These are phyloP conservation scores for Tolypocladium ovalisporum DNA, from an alignment of 2,329 filamentous ascomycete genomes.

Conservation along the genomic window DNA sequence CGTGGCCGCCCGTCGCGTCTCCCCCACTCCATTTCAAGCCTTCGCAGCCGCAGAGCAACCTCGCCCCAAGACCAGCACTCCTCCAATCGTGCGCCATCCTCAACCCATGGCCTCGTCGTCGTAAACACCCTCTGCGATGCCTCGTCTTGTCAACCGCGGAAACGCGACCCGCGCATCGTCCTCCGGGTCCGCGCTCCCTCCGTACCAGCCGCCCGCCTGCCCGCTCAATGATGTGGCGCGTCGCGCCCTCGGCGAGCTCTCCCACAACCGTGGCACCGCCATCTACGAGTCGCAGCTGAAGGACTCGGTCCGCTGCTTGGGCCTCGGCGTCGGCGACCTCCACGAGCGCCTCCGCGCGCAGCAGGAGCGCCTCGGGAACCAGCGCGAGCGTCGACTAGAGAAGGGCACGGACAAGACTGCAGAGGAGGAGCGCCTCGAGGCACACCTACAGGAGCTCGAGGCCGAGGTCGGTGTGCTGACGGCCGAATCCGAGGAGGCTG, in stretches of 20 bases:
- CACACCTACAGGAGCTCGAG: constrained; percentile 27
- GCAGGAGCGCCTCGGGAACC: constrained; percentile 18
- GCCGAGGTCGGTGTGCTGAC: constrained; percentile 30
- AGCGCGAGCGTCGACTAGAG: constrained; percentile 23
- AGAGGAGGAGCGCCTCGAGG: constrained; percentile 26
- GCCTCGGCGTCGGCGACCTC: constrained; percentile 33
- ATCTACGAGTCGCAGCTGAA: constrained; percentile 36
- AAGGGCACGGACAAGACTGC: constrained; percentile 22
- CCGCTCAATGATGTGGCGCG: constrained; percentile 29
- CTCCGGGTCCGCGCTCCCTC: constrained; percentile 28
- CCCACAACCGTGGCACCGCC: constrained; percentile 26
- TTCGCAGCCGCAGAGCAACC: not conserved
- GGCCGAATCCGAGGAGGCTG: constrained; percentile 30
- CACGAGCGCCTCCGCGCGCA: constrained; percentile 35
- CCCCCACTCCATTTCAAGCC: not conserved
- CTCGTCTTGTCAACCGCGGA: constrained; percentile 19
- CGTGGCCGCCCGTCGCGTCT: not conserved
- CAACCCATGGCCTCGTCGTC: not conserved
- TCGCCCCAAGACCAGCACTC: not conserved
- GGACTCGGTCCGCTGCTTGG: constrained; percentile 31
- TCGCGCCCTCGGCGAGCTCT: constrained; percentile 30
- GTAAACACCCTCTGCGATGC: constrained; percentile 12
- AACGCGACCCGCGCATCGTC: constrained; percentile 5
- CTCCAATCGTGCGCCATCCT: not conserved
- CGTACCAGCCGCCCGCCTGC: constrained; percentile 37